Base-by-base conservation (phyloP, 1,284 basidiomycete genomes). In the Leccinum solheimii region DNA sequence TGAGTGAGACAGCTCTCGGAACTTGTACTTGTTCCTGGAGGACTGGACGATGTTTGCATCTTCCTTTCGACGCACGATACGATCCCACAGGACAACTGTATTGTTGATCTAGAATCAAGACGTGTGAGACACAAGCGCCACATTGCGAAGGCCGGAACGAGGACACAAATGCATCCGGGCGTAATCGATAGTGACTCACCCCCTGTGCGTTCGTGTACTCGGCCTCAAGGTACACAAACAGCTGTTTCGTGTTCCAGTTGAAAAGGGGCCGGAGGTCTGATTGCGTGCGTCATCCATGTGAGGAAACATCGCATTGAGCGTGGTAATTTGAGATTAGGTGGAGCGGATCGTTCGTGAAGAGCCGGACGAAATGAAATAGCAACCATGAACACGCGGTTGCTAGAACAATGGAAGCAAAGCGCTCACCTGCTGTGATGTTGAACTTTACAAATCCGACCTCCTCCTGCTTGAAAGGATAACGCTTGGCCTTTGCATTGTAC, bases 231-330 rank as follows among this genome's bases (percentile, higher is more conserved):
- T 91, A 94, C 21, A 96, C 75, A 72, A 97, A 96, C 16, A 97
- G 74, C 72, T 97, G 94, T 75, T 97, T 97, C 11, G 94, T 97
- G 74, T 97, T 97, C 93, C 94, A 97, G 74, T 94, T 82, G 77
- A 96, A 97, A 19, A 97, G 79, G 3, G 92, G 84, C 11, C 82
- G 79, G 13, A 96, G 78, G 76, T 97, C 94, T 91, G 69, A 63
- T 54, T 54, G 53, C 32, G 23, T 26, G 32, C 53, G 48, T 56
- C 61, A 58, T 61, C 38, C 60, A 50, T 55, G 58, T 48, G 36
- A 57, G 27, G 38, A 53, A 58, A 52, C 16, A 55, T 43, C 32
- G 27, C 19, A 58, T 59, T 23, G 55, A 52, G 45, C 55, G n/a
- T 55, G 61, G 66, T 62, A 59, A 73, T 72, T 62, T 66, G 51